Evolutionary conservation across 306 rosid species (phyloP), one percentile per base, ranked within the genome.

Genomic region (Oxytropis ochrocephala): DNA sequence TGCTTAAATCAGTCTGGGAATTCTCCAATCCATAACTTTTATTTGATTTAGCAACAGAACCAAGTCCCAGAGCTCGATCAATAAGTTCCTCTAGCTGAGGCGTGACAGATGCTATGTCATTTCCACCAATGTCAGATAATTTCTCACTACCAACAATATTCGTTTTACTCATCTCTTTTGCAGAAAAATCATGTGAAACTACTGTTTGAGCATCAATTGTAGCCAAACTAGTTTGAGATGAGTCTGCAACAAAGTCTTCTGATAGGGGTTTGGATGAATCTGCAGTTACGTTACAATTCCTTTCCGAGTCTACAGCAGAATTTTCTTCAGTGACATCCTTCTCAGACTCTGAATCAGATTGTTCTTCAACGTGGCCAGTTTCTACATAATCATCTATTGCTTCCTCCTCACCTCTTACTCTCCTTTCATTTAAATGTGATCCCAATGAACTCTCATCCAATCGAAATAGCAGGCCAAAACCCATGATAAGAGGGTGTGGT

Each of bases 401-500:
- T 76, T 91, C 99, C 66, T 91, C 99, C 81, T 91, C 99, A 48
- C 97, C 99, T 89, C 95, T 87, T 49, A 94, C 99, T 82, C 91
- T 94, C 81, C 99, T 87, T 84, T 94, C 99, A 80, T 94, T 94
- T 46, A 94, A 79, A 85, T 94, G 99, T 14, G 97, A 89, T 48
- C 99, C 99, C 84, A 94, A 86, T 46, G 99, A 94, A 79, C 96
- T 94, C 80, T 94, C 97, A 43, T 94, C 99, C 88, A 94, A 80
- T 79, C 97, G 96, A 85, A 94, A 94, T 58, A 94, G 86, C 78
- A 94, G 73, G 52, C 91, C 99, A 75, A 91, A 89, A 24, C 99
- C 97, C 99, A 94, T 91, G 70, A 94, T 82, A 78, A 94, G 97
- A 83, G 97, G 97, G 71, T 89, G 95, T 13, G 97, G 97, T 24